phyloP scores from a whole-genome alignment of 371 early-diverging fungal species.

The Apophysomyces elegans region DNA sequence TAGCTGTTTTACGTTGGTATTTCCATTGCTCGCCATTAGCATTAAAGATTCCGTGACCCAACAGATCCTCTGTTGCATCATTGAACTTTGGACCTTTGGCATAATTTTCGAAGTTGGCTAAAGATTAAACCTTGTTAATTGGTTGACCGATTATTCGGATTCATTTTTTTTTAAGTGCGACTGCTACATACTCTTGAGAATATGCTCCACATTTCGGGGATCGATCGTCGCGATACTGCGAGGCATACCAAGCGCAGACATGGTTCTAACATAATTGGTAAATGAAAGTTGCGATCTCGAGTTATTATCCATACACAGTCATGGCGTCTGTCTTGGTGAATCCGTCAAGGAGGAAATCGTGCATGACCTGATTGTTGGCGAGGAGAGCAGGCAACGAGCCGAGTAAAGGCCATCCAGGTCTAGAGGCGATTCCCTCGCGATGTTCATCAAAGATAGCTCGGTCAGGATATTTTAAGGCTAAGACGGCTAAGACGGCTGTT shows the following conservation, averaged over 20 bases:
- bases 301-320: constrained; percentile 18
- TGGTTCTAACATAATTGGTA: constrained; percentile 15
- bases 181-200: constrained; percentile 23
- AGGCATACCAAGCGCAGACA: constrained; percentile 36
- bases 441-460: constrained; percentile 42
- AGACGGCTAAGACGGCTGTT: constrained; percentile 17
- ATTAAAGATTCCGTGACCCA: constrained; percentile 74
- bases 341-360: constrained; percentile 23
- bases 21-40: constrained; percentile 65
- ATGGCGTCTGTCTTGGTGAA: constrained; percentile 17
- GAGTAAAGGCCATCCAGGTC: constrained; percentile 34
- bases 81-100: constrained; percentile 47
- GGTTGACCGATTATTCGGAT: neutral
- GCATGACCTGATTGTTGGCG: constrained; percentile 22
- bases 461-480: constrained; percentile 40
- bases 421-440: constrained; percentile 28
- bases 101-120: constrained; percentile 57
- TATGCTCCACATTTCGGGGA: constrained; percentile 33
- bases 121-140: neutral
- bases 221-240: constrained; percentile 30
- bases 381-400: constrained; percentile 30
- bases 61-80: constrained; percentile 37
- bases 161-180: neutral
- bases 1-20: constrained; percentile 62
- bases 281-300: neutral